A percentile compares a stretch with the other conserved stretches of the same genome.
These are phyloP conservation scores for Ascochyta pisi DNA, from an alignment of 2,329 filamentous ascomycete genomes.

Conservation along the genomic window DNA sequence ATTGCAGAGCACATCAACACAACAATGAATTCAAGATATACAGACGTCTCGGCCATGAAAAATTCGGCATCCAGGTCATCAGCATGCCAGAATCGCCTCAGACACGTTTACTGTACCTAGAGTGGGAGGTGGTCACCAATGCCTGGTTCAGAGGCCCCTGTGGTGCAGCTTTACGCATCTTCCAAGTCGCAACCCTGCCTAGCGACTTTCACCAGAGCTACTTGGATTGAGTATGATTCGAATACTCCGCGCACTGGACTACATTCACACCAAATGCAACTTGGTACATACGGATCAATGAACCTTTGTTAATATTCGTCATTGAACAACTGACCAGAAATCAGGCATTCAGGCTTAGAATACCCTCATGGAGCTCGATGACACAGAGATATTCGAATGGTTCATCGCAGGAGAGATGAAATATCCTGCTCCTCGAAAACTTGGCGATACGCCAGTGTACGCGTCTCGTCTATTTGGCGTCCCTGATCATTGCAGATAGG, in stretches of 20 bases:
- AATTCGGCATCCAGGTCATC: constrained; percentile 37
- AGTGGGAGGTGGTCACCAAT: constrained; percentile 41
- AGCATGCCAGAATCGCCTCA: constrained; percentile 40
- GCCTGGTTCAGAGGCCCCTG: constrained; percentile 48
- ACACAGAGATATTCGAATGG: constrained; percentile 42
- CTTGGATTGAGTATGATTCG: constrained; percentile 49
- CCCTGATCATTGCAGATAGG: constrained; percentile 42
- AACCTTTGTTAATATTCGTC: not conserved
- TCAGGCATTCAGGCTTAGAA: constrained; percentile 55
- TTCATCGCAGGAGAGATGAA: constrained; percentile 47
- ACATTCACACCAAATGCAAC: constrained; percentile 52
- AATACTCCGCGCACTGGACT: constrained; percentile 52
- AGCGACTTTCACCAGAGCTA: constrained; percentile 49
- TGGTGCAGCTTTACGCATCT: constrained; percentile 53
- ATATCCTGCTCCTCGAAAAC: constrained; percentile 48
- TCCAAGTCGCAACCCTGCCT: constrained; percentile 45
- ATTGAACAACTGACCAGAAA: not conserved
- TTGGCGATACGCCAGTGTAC: constrained; percentile 46
- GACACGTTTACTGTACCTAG: constrained; percentile 41
- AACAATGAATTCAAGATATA: constrained; percentile 16
- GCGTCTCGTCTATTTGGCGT: constrained; percentile 43
- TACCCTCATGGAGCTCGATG: constrained; percentile 48
- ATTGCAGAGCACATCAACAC: constrained; percentile 7
- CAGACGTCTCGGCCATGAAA: constrained; percentile 13
- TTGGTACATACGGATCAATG: constrained; percentile 54